Evolutionary conservation across 2,329 filamentous ascomycete species (phyloP), one percentile per base, ranked within the genome.

Genomic region (Epichloe sp.): DNA sequence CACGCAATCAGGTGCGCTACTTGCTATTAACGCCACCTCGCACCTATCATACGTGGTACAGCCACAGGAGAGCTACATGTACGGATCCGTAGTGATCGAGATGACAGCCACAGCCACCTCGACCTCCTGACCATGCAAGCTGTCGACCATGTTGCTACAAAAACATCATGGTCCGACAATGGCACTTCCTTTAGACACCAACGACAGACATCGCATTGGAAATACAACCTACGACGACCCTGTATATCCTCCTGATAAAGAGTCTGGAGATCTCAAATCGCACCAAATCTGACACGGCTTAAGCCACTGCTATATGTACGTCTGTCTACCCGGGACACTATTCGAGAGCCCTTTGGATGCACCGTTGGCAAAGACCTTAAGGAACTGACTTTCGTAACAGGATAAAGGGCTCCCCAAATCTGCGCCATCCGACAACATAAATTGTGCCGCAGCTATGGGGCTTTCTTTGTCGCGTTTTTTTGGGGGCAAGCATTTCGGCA

Each of bases 401-500:
- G 6, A 14, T 15, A n/a, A n/a, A 41, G 7, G 11, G 31, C 31
- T 44, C 8, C 38, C 37, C 34, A 14, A 31, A 3, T 8, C 41
- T 26, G 31, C 15, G n/a, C 38, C 46, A 14, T 5, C 14, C 8
- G 7, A 44, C 14, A 8, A 21, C n/a, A 42, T 43, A 1, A 2
- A 36, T 38, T 8, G 40, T 37, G 17, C 26, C 40, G 31, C 38
- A 44, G 62, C 5, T 38, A 77, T 76, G 73, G 71, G 68, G 52
- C 62, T 77, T 52, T 73, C 71, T 62, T 76, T 70, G 59, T 63
- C 63, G 50, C 76, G 73, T 57, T 61, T 63, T 49, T 77, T 55
- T 26, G 75, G 75, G 55, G 68, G 69, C 49, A 68, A 69, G 36
- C 73, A 73, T 57, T 71, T 76, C 55, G 75, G 75, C 55, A 76